These are phyloP conservation scores for Aspergillus clavatus DNA, from an alignment of 2,329 filamentous ascomycete species.

Conservation along the genomic window DNA sequence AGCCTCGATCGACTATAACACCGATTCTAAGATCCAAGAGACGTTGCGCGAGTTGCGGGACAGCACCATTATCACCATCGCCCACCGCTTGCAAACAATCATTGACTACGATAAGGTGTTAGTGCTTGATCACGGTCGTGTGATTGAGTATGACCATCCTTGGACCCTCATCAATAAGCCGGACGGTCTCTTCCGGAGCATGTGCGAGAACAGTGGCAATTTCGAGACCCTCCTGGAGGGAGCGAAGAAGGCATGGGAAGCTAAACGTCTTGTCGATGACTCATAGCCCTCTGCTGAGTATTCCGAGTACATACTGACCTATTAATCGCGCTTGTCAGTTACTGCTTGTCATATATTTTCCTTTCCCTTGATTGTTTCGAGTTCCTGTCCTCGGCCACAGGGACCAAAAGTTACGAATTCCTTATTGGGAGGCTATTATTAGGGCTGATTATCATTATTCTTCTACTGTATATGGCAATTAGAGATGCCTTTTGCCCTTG, in stretches of 20 bases:
- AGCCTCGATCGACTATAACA: slow-evolving; percentile 93
- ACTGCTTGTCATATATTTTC: background rate
- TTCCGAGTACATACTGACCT: slow-evolving; percentile 5
- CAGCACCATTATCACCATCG: slow-evolving; percentile 93
- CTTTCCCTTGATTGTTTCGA: background rate
- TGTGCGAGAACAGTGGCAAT: slow-evolving; percentile 66
- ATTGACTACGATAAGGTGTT: slow-evolving; percentile 98
- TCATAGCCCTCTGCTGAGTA: slow-evolving; percentile 18
- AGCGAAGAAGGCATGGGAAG: slow-evolving; percentile 49
- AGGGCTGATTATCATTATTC: slow-evolving; percentile 1
- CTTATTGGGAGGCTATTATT: background rate
- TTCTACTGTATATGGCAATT: background rate
- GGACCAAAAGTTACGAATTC: background rate
- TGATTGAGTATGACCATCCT: slow-evolving; percentile 88
- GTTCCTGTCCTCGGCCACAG: background rate
- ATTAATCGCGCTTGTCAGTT: background rate
- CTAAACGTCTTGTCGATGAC: slow-evolving; percentile 45
- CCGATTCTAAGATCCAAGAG: slow-evolving; percentile 91
- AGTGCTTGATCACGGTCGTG: slow-evolving; percentile 80
- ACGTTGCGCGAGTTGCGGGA: slow-evolving; percentile 84
- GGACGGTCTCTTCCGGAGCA: slow-evolving; percentile 60
- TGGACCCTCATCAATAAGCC: slow-evolving; percentile 71
- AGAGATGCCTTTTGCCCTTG: background rate
- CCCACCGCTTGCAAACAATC: slow-evolving; percentile 91
- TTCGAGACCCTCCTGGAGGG: slow-evolving; percentile 53